phyloP scores from a whole-genome alignment of 306 rosid genomes.

The Rosa chinensis region DNA sequence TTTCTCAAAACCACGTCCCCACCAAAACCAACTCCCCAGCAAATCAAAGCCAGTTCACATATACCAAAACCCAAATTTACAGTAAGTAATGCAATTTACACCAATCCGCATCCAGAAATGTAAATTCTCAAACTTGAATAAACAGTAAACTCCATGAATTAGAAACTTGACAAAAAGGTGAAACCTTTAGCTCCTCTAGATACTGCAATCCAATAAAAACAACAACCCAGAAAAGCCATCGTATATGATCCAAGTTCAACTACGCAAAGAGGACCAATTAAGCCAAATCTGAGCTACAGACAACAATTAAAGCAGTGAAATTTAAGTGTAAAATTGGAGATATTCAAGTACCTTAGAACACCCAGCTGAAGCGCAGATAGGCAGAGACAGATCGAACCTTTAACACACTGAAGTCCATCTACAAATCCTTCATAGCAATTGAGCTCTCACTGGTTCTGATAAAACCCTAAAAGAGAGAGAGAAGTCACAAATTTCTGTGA shows the following conservation, averaged over 20 bases:
- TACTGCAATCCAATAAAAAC: constrained; percentile 11
- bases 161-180: constrained; percentile 14
- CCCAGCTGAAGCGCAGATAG: constrained; percentile 35
- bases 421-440: constrained; percentile 25
- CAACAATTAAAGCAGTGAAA: constrained; percentile 3
- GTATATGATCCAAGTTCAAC: not conserved
- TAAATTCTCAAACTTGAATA: not conserved
- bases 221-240: not conserved
- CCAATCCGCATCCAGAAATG: not conserved
- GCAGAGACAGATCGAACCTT: constrained; percentile 52
- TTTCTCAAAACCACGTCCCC: constrained; percentile 10
- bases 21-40: not conserved
- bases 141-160: not conserved
- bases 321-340: not conserved
- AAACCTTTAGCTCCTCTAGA: not conserved
- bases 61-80: not conserved
- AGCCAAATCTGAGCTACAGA: not conserved
- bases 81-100: not conserved
- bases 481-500: constrained; percentile 32
- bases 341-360: constrained; percentile 31
- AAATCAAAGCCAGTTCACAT: constrained; percentile 2
- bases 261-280: not conserved
- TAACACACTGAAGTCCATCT: constrained; percentile 41
- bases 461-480: constrained; percentile 42
- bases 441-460: constrained; percentile 35